Evolutionary conservation across 345 rosid species (phyloP).

Genomic region (Rhodamnia rubescens): DNA sequence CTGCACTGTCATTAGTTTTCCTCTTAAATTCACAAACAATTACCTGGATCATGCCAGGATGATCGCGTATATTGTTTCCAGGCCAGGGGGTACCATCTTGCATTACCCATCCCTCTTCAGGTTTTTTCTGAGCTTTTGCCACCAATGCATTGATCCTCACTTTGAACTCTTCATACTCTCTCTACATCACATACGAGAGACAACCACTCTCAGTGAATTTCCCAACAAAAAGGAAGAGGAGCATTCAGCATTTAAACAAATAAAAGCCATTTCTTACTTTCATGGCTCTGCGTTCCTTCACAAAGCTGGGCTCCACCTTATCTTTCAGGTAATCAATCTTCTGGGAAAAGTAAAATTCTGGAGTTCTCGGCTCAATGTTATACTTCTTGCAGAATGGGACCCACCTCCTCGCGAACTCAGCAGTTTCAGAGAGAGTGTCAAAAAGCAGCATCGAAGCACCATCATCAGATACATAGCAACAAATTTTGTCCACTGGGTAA

Average conservation of each 20-base stretch:
- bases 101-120: constrained; percentile 99
- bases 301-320: constrained; percentile 87
- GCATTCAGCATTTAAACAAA: neutral
- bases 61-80: constrained; percentile 96
- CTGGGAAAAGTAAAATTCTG: constrained; percentile 84
- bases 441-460: constrained; percentile 96
- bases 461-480: constrained; percentile 95
- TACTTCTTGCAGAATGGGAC: constrained; percentile 90
- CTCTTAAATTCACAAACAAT: neutral
- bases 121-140: constrained; percentile 91
- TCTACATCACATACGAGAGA: constrained; percentile 24
- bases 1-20: neutral
- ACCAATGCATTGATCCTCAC: constrained; percentile 85
- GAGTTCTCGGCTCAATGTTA: constrained; percentile 82
- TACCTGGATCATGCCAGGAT: constrained; percentile 99
- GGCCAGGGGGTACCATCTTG: constrained; percentile 99
- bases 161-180: constrained; percentile 97
- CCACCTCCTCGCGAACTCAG: constrained; percentile 97
- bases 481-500: constrained; percentile 77
- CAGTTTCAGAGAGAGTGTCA: constrained; percentile 77
- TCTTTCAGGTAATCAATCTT: constrained; percentile 94
- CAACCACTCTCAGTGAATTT: neutral
- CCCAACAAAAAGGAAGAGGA: neutral
- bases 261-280: constrained; percentile 35
- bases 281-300: constrained; percentile 97